Evolutionary conservation across 2,329 filamentous ascomycete genomes (phyloP), one percentile per base, ranked within the genome.

Genomic region (Arthroderma uncinatum): DNA sequence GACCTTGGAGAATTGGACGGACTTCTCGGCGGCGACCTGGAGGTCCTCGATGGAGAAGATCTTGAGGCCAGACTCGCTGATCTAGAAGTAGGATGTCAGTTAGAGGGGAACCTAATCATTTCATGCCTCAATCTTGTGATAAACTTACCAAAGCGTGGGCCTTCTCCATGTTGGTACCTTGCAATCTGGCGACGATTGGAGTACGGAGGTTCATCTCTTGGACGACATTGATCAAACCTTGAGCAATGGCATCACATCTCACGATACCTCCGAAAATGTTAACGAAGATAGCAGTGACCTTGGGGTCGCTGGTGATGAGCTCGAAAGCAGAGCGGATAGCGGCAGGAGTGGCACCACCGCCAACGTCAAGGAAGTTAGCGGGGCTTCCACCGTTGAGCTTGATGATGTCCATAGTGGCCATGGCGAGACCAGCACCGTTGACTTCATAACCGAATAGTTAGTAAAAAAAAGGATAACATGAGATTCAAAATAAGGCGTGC

Each of bases 331-430:
- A 87, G 79, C 90, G 89, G 78, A 98, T 98, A 67, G 93, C 93
- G 64, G 91, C 86, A 34, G 93, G 91, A 60, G 93, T 98, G 65
- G 93, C 93, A 79, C 93, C 93, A 73, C 93, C 93, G 70, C 93
- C 93, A 66, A 98, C 93, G 73, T 98, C 93, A 66, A 98, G 82
- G 85, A 98, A 98, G 84, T 98, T 98, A 67, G 93, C 93, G 62
- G 93, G 93, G 70, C 83, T 80, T 63, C 93, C 93, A 66, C 93
- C 93, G 78, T 97, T 98, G 62, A 98, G 83, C 84, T 98, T 97
- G 83, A 98, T 98, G 75, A 98, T 97, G 76, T 98, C 93, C 93
- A 98, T 98, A 73, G 93, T 98, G 62, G 93, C 93, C 93, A 98
- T 98, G 77, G 93, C 93, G 65, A 98, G 87, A 79, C 93, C 93